Evolutionary conservation across 441 rosid species (phyloP).

Genomic region (Melastoma candidum): DNA sequence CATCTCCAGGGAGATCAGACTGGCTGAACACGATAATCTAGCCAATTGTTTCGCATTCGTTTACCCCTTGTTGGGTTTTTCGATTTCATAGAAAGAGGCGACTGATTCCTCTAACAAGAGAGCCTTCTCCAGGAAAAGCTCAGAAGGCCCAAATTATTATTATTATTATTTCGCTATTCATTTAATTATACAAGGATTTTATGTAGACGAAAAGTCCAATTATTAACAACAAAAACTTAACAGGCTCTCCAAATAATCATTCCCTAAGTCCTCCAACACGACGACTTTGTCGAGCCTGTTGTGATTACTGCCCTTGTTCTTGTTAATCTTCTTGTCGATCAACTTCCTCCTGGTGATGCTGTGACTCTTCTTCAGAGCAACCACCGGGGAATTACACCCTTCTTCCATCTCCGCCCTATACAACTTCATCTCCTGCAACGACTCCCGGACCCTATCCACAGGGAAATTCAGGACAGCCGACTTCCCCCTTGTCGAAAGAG

Average conservation of each 20-base stretch:
- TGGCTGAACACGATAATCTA: no score
- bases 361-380: conserved; percentile 74
- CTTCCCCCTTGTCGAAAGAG: conserved; percentile 75
- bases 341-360: conserved; percentile 48
- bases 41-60: no score
- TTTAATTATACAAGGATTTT: no score
- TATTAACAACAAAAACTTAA: conserved; percentile 14
- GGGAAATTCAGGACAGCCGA: conserved; percentile 74
- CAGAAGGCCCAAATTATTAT: no score
- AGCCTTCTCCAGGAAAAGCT: no score
- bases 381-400: conserved; percentile 62
- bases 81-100: no score
- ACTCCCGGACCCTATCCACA: conserved; percentile 53
- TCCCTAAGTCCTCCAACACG: conserved; percentile 74
- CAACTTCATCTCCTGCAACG: conserved; percentile 45
- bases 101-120: no score
- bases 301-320: conserved; percentile 20
- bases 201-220: neutral
- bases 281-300: conserved; percentile 34
- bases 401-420: conserved; percentile 35
- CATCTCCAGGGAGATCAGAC: no score
- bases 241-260: conserved; percentile 64
- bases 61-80: no score
- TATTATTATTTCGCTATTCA: no score
- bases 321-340: conserved; percentile 27